Percentiles rank a stretch among this genome's conserved stretches.
Conservation (phyloP, 139 green algal genomes). For the Zygnema circumcarinatum region DNA sequence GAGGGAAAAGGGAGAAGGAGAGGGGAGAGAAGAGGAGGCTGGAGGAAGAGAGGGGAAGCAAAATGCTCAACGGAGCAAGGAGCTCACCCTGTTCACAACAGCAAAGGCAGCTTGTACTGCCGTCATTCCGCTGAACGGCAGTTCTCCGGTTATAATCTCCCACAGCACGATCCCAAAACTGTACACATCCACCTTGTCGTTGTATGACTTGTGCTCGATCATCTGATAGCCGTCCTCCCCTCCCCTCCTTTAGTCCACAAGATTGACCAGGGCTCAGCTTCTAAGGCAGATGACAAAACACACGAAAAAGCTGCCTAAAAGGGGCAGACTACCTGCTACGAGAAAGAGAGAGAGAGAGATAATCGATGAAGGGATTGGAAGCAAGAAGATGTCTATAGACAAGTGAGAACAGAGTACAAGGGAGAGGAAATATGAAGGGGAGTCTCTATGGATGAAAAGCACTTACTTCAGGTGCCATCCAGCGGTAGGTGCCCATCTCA, state of each 20-base stretch:
- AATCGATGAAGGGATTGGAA: not conserved
- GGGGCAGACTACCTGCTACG: not conserved
- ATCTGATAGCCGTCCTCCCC: not conserved
- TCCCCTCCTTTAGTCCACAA: not conserved
- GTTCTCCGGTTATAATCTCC: not conserved
- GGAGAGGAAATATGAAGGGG: not conserved
- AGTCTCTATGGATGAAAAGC: not conserved
- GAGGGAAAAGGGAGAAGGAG: not conserved
- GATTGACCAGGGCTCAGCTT: not conserved
- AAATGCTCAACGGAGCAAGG: not conserved
- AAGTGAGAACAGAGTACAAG: not conserved
- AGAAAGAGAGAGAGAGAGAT: not conserved
- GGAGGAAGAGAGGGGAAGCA: not conserved
- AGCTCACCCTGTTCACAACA: not conserved
- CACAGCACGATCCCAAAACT: not conserved
- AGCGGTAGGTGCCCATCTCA: slow-evolving; percentile 71
- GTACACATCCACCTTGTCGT: no score
- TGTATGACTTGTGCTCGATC: no score
- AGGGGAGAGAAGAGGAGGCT: not conserved
- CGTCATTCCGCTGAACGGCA: not conserved
- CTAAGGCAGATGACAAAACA: not conserved
- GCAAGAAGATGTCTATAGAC: not conserved
- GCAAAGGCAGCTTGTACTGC: not conserved
- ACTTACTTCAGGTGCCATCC: slow-evolving; percentile 75
- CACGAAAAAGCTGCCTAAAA: not conserved